Conservation (phyloP, 805 yeast genomes). For the Clavispora fructus region DNA sequence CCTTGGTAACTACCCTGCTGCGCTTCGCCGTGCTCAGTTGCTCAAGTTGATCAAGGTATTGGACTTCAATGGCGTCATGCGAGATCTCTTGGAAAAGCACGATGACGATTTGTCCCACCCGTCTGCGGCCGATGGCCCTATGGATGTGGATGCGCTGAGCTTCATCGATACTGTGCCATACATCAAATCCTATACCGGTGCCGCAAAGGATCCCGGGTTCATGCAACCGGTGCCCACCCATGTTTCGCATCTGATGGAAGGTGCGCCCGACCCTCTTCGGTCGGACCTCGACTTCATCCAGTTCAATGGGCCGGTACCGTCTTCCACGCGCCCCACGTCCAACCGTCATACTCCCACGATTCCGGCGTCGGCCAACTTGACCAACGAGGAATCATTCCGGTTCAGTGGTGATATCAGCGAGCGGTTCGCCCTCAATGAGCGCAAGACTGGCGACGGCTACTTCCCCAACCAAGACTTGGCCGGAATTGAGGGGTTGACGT, state of each 20-base stretch:
- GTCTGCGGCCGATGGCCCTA: slow-evolving; percentile 1
- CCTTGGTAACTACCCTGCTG: slow-evolving; percentile 77
- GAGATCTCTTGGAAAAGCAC: slow-evolving; percentile 50
- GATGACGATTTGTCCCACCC: slow-evolving; percentile 35
- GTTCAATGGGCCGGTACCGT: slow-evolving; percentile 17
- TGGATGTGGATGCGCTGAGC: slow-evolving; percentile 7
- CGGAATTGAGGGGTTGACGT: slow-evolving; percentile 40
- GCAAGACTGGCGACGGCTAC: slow-evolving; percentile 19
- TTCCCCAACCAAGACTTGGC: slow-evolving; percentile 33
- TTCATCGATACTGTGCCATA: background rate
- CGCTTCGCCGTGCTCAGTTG: slow-evolving; percentile 65
- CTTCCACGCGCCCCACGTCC: slow-evolving; percentile 14
- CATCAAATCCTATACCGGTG: background rate
- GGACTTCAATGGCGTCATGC: slow-evolving; percentile 65
- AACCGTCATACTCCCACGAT: slow-evolving; percentile 16
- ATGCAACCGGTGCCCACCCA: slow-evolving; percentile 9
- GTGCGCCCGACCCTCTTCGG: slow-evolving; percentile 16
- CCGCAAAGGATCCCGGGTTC: background rate
- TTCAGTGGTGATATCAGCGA: background rate
- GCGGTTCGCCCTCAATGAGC: slow-evolving; percentile 1
- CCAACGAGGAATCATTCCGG: slow-evolving; percentile 10
- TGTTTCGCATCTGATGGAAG: slow-evolving; percentile 2
- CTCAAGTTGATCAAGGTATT: slow-evolving; percentile 58
- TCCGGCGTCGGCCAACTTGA: slow-evolving; percentile 15
- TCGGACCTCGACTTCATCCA: slow-evolving; percentile 22